Percentiles rank a stretch among this genome's conserved stretches.
Evolutionary conservation across 2,329 filamentous ascomycete species (phyloP).

Genomic region (Cladophialophora bantiana): DNA sequence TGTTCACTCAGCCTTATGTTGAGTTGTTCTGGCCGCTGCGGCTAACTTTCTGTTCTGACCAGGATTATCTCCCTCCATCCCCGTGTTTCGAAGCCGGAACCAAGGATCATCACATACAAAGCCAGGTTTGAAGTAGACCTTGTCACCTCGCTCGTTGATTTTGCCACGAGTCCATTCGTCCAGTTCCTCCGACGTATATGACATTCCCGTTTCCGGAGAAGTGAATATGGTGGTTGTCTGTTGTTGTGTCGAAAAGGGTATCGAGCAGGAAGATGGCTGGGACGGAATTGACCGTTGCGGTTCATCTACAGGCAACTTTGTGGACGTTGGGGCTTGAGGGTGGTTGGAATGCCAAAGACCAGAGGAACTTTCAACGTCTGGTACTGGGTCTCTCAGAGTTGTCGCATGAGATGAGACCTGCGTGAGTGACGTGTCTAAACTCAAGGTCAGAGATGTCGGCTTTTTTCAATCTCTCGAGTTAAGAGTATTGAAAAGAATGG

Average conservation of each 20-base stretch:
- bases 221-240: conserved; percentile 16
- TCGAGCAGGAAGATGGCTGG: neutral
- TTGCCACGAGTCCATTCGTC: conserved; percentile 29
- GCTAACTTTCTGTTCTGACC: no score
- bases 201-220: conserved; percentile 25
- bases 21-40: no score
- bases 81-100: conserved; percentile 17
- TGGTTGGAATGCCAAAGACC: neutral
- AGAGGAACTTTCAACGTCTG: neutral
- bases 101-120: conserved; percentile 41
- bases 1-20: no score
- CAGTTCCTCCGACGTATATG: conserved; percentile 27
- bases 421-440: neutral
- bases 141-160: conserved; percentile 38
- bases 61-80: neutral
- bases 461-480: neutral
- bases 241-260: neutral
- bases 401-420: neutral
- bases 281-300: neutral
- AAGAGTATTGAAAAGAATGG: neutral
- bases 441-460: neutral
- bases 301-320: neutral
- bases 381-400: neutral
- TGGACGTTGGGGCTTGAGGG: neutral
- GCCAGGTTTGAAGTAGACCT: conserved; percentile 40